Base-by-base conservation (phyloP, 148 eudicot species). In the Rhododendron mucronatum region DNA sequence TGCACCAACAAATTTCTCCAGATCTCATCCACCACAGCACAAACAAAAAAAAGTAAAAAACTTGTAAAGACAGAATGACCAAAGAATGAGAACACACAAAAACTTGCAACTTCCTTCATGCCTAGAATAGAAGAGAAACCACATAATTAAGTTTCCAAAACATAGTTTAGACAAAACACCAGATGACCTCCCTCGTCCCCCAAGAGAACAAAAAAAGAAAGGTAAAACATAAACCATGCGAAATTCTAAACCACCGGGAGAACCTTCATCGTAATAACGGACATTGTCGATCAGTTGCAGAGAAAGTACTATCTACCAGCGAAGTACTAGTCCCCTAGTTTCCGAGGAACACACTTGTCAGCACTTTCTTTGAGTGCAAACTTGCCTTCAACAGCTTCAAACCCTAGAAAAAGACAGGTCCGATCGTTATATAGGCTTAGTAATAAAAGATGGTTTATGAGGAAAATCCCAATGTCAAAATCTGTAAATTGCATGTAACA, bases 351-450 rank as follows among this genome's bases (percentile, higher is more conserved):
- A 75, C 81, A 10, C 35, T 44, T 7, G 81, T 84, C 11, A 84
- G 53, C 10, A 84, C 86, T 18, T 15, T 21, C 48, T 75, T 37
- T 8, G 81, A 14, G 12, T 30, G 8, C 69, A 84, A 39, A 20
- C 82, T 55, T 21, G 50, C 74, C 39, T 77, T 85, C 82, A 85
- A 7, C 82, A 85, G 57, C 16, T 55, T 85, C 86, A 85, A 77
- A 53, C 76, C 77, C 87, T 85, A 81, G 15, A 30, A 53, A 15
- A 53, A 53, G 48, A 47, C 1, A 47, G 20, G 59, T 53, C 18
- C 14, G 20, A 53, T 53, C 4, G 14, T 15, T 3, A 3, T 2
- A 12, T 3, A 53, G 59, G 18, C 18, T 53, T 53, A 14, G 48
- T 47, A 47, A 41, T 41, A 0, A 41, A 7, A 47, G 48, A 47